Base-by-base conservation (phyloP, 129 eudicot species). In the Pulicaria dysenterica region DNA sequence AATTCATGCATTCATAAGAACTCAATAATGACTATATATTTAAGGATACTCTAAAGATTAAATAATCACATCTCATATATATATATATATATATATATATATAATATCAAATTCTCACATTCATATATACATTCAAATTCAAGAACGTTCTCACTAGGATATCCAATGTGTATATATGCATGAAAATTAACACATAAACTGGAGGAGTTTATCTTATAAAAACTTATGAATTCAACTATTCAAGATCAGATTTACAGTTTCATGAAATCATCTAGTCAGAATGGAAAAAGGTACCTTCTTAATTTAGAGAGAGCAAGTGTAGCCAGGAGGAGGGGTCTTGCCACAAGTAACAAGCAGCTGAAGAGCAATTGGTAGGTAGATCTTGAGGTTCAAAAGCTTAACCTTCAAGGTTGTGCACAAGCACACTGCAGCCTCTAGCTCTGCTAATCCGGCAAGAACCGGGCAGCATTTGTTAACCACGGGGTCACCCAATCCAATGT, bases 281-380 rank as follows among this genome's bases (percentile, higher is more conserved):
- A 34, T 16, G 34, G 66, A 58, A 69, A 70, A 34, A 60, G 76
- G 49, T 44, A 67, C 15, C 69, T 48, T 69, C 41, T 36, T 41
- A 42, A 61, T 34, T 77, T 84, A 92, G 78, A 86, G 67, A 72
- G 93, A 67, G 85, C 97, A 92, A 77, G 96, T 92, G 93, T 53
- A 92, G 57, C 96, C 97, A 43, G 96, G 87, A 57, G 97, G 97
- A 46, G 96, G 91, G 16, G 87, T 77, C 88, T 92, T 83, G 24
- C 98, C 98, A 79, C 96, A 89, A 83, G 91, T 79, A 74, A 77
- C 77, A 64, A 92, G 94, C 41, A 92, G 84, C 79, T 89, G 81
- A 72, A 92, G 88, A 79, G 96, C 98, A 73, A 92, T 3, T 1
- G 98, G 98, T 3, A 89, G 55, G 62, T 31, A 82, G 6, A 89